phyloP scores from a whole-genome alignment of 2,329 filamentous ascomycete species.

The Trichoderma afroharzianum region DNA sequence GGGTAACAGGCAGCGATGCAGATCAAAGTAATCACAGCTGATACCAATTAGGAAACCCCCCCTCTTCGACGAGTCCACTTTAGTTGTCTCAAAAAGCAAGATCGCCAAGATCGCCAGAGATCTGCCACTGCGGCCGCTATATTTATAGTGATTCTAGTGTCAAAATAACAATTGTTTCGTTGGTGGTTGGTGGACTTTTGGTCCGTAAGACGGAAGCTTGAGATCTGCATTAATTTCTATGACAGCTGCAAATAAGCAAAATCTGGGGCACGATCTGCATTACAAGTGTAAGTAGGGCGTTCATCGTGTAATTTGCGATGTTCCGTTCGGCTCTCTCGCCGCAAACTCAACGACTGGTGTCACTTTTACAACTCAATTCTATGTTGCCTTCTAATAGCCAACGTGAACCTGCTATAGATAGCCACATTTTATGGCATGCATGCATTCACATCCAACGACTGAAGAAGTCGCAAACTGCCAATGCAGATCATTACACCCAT shows the following conservation, averaged over 20 bases:
- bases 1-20: not conserved
- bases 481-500: not conserved
- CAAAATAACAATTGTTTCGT: not conserved
- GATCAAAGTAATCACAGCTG: not conserved
- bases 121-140: not conserved
- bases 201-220: not conserved
- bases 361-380: not conserved
- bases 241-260: not conserved
- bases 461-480: not conserved
- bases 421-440: not conserved
- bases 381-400: not conserved
- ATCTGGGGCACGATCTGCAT: not conserved
- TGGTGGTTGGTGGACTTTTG: not conserved
- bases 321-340: not conserved
- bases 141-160: not conserved
- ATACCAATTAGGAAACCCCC: not conserved
- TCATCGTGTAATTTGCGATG: not conserved
- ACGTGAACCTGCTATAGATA: not conserved
- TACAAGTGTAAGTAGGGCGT: not conserved
- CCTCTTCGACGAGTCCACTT: not conserved
- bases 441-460: not conserved
- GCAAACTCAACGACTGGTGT: not conserved
- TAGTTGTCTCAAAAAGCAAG: not conserved
- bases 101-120: not conserved
- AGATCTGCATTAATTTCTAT: not conserved